Percentiles rank a stretch among this genome's conserved stretches.
Conservation (phyloP, 805 yeast species). For the Barnettozyma sp. region DNA sequence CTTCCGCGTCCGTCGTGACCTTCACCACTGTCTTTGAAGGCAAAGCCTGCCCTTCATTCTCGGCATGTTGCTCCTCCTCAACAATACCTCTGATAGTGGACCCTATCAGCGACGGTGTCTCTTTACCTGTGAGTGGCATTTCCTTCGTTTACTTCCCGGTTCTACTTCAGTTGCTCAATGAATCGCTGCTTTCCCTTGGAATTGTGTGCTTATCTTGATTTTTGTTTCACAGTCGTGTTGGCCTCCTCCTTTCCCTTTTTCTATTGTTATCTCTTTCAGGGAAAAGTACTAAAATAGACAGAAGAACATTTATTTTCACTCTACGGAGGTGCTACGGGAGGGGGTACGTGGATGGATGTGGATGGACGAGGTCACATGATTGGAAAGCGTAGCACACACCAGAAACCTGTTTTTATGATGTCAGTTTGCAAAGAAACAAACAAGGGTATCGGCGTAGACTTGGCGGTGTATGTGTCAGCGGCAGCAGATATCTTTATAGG, state of each 20-base stretch:
- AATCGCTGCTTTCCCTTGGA: background rate
- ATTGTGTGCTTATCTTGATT: too few species aligned
- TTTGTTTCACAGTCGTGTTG: too few species aligned
- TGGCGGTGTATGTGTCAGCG: background rate
- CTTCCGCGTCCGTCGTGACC: slow-evolving; percentile 8
- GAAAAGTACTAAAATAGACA: too few species aligned
- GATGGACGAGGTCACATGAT: too few species aligned
- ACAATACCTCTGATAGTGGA: slow-evolving; percentile 20
- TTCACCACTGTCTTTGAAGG: slow-evolving; percentile 1
- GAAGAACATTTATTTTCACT: too few species aligned
- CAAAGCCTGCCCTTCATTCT: slow-evolving; percentile 5
- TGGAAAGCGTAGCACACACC: slow-evolving; percentile 17
- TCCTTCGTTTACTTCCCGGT: background rate
- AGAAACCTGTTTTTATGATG: slow-evolving; percentile 15
- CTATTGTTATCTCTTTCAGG: too few species aligned
- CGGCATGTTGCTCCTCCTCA: slow-evolving; percentile 11
- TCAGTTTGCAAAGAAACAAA: slow-evolving; percentile 20
- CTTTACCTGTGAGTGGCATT: background rate
- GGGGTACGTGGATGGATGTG: too few species aligned
- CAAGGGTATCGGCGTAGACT: slow-evolving; percentile 16
- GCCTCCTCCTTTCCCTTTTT: too few species aligned
- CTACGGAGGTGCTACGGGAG: too few species aligned
- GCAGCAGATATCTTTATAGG: slow-evolving; percentile 17
- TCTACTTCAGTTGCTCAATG: background rate
- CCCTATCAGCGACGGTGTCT: slow-evolving; percentile 22